These are phyloP conservation scores for Iris pallida DNA, from an alignment of 116 monocot species.

Conservation along the genomic window DNA sequence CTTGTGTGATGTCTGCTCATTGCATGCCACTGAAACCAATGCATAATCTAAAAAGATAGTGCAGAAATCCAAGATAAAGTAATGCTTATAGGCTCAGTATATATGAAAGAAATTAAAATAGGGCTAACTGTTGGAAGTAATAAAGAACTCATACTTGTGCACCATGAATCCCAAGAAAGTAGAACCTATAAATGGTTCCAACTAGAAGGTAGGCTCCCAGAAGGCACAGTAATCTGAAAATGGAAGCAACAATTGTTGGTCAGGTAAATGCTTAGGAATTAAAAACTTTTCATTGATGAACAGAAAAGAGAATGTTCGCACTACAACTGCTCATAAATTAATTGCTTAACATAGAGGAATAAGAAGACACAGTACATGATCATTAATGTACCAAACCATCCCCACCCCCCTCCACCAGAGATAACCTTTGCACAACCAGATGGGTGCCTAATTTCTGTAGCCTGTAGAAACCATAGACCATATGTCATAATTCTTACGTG, in stretches of 20 bases:
- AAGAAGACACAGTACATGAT: slow-evolving; percentile 44
- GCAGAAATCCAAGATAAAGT: no score
- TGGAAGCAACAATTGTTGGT: background rate
- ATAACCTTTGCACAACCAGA: slow-evolving; percentile 76
- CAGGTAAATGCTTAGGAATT: background rate
- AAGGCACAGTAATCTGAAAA: slow-evolving; percentile 57
- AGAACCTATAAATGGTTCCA: slow-evolving; percentile 77
- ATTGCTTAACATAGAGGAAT: background rate
- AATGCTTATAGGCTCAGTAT: no score
- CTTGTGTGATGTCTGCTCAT: no score
- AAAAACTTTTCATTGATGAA: background rate
- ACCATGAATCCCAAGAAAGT: slow-evolving; percentile 75
- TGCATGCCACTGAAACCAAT: no score
- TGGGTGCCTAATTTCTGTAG: slow-evolving; percentile 68
- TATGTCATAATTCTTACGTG: background rate
- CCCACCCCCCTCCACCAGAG: slow-evolving; percentile 53
- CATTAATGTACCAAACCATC: slow-evolving; percentile 84
- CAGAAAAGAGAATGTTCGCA: background rate
- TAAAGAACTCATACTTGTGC: slow-evolving; percentile 40
- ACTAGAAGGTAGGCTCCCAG: slow-evolving; percentile 63
- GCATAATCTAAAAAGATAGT: no score
- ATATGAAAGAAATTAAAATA: no score
- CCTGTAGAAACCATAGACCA: slow-evolving; percentile 34
- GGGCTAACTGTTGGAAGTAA: no score
- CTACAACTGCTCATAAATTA: background rate